A percentile compares a stretch with the other conserved stretches of the same genome.
Conservation (phyloP, 345 rosid species). For the Salix exigua region DNA sequence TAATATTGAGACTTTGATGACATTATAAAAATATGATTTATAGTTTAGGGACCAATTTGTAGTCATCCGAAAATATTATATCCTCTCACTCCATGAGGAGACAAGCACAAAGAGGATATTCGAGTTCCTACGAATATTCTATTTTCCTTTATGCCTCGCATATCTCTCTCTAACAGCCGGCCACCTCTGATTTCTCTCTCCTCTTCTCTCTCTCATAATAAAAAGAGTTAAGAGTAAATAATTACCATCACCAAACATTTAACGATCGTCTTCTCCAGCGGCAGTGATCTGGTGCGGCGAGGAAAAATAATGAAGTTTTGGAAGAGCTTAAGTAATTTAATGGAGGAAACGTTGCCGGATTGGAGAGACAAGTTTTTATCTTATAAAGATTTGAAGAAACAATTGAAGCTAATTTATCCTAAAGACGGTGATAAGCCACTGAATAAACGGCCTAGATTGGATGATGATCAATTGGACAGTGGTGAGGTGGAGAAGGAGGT, state of each 20-base stretch:
- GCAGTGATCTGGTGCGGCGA: neutral
- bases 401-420: conserved; percentile 64
- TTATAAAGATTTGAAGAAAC: conserved; percentile 91
- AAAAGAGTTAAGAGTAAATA: neutral
- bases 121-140: neutral
- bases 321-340: conserved; percentile 84
- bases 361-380: conserved; percentile 94
- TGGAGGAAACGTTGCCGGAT: conserved; percentile 89
- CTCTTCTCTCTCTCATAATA: neutral
- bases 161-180: neutral
- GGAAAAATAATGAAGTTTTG: conserved; percentile 66
- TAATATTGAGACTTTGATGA: neutral
- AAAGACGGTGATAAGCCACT: conserved; percentile 41
- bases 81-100: neutral
- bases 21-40: neutral
- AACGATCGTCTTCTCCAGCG: conserved; percentile 1
- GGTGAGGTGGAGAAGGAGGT: conserved; percentile 59
- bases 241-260: neutral
- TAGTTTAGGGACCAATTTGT: neutral
- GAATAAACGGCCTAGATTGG: conserved; percentile 11
- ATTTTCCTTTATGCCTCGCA: neutral
- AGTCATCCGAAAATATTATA: neutral
- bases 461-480: conserved; percentile 16
- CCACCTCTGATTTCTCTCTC: neutral
- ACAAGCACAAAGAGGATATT: neutral